Percentiles rank a stretch among this genome's conserved stretches.
phyloP scores from a whole-genome alignment of 2,329 filamentous ascomycete genomes.

The Penicillium sp. region DNA sequence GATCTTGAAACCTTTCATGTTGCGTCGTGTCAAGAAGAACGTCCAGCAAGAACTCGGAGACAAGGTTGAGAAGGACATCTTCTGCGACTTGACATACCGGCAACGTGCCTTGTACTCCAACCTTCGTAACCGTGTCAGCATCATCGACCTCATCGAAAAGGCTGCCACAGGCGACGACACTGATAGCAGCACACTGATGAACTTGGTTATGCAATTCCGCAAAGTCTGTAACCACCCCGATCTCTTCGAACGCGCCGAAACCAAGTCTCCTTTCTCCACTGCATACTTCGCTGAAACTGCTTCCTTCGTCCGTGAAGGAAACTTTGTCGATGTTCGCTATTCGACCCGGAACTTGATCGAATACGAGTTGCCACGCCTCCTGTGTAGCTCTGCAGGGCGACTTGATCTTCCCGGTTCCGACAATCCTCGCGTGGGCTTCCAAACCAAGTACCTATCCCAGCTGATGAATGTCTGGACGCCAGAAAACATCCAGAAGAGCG shows the following conservation, averaged over 20 bases:
- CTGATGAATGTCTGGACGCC: slow-evolving; percentile 89
- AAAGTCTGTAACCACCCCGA: slow-evolving; percentile 99
- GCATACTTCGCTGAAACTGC: slow-evolving; percentile 92
- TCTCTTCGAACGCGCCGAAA: slow-evolving; percentile 91
- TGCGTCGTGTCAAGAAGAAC: slow-evolving; percentile 98
- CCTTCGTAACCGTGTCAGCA: slow-evolving; percentile 93
- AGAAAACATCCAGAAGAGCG: slow-evolving; percentile 68
- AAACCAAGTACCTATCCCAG: slow-evolving; percentile 70
- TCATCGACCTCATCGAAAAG: slow-evolving; percentile 98
- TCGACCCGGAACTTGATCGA: slow-evolving; percentile 84
- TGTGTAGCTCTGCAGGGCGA: slow-evolving; percentile 79
- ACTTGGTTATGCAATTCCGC: slow-evolving; percentile 98
- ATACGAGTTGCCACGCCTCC: slow-evolving; percentile 73
- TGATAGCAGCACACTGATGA: slow-evolving; percentile 96
- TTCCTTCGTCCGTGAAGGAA: slow-evolving; percentile 88
- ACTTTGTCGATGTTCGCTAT: slow-evolving; percentile 75
- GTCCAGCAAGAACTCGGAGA: slow-evolving; percentile 98
- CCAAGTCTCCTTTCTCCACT: slow-evolving; percentile 77
- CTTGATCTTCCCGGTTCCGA: slow-evolving; percentile 69
- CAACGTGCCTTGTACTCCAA: slow-evolving; percentile 92
- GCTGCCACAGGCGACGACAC: slow-evolving; percentile 89
- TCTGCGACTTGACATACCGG: slow-evolving; percentile 94
- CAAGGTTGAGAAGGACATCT: slow-evolving; percentile 96
- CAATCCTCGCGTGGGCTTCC: slow-evolving; percentile 76
- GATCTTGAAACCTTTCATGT: slow-evolving; percentile 99